Evolutionary conservation across 2,329 filamentous ascomycete species (phyloP), one percentile per base, ranked within the genome.

Genomic region (Tolypocladium amazonense): DNA sequence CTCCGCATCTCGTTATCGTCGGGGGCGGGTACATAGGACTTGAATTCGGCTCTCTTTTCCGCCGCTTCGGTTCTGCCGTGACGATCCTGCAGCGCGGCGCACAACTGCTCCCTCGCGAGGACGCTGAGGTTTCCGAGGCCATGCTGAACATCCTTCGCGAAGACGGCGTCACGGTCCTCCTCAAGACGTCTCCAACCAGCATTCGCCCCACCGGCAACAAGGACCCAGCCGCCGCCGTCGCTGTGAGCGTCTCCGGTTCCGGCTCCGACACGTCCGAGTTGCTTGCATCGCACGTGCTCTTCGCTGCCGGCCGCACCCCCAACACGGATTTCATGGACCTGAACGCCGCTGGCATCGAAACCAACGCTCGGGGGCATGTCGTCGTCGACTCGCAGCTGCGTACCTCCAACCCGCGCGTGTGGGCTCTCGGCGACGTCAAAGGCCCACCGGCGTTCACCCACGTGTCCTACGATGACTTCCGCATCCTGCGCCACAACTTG

Each of bases 401-500:
- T 55, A 83, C 79, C 0, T 72, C 69, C 25, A 71, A 70, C 0
- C 62, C 70, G 0, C 72, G 70, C 50, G 69, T 83, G 25, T 82
- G 77, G 63, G 79, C 76, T 1, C 64, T 82, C 2, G 81, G 81
- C 39, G 80, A 83, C 62, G 75, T 78, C 56, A 79, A 82, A 59
- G 79, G 79, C 53, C 75, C 75, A 0, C 77, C 79, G 8, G 78
- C 78, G 18, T 83, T 83, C 66, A 83, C 81, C 1, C 81, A 83
- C 68, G 76, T 83, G 62, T 80, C 78, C 4, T 83, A 82, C 69
- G 80, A 83, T 67, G 80, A 83, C 69, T 81, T 76, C 66, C 78
- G 81, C 59, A 76, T 84, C 66, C 64, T 83, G 54, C 72, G 75
- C 30, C 69, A 72, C 61, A 81, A 80, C 61, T 64, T 81, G 55